Evolutionary conservation across 345 rosid genomes (phyloP).

Genomic region (Boechera divaricarpa): DNA sequence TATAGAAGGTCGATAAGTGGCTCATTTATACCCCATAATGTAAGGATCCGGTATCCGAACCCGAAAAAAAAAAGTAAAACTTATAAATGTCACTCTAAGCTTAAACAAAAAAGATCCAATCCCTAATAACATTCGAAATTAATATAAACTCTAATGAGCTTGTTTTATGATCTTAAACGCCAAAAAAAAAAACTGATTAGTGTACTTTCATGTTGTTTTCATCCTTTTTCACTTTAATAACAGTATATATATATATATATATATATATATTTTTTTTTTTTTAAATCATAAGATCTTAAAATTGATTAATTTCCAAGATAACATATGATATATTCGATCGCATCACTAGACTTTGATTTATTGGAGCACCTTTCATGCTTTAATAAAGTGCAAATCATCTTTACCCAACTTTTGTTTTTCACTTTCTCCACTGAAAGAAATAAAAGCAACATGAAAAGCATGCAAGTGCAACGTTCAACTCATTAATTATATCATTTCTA

Average conservation of each 20-base stretch:
- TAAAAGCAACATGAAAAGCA: constrained; percentile 41
- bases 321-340: constrained; percentile 40
- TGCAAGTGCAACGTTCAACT: constrained; percentile 46
- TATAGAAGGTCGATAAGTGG: neutral
- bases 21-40: neutral
- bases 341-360: constrained; percentile 40
- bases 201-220: constrained; percentile 2
- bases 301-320: constrained; percentile 1
- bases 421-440: constrained; percentile 45
- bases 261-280: too few relatives aligned
- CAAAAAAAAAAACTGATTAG: neutral
- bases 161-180: neutral
- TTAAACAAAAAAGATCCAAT: neutral
- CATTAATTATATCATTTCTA: constrained; percentile 4
- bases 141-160: neutral
- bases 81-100: neutral
- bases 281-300: neutral
- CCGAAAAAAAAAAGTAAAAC: neutral
- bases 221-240: neutral
- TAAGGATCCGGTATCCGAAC: neutral
- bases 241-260: neutral
- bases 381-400: constrained; percentile 42
- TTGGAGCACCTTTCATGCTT: constrained; percentile 39
- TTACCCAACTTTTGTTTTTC: constrained; percentile 36
- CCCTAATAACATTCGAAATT: neutral